These are phyloP conservation scores for Chrysoporthe cubensis DNA, from an alignment of 2,329 filamentous ascomycete species.

Conservation along the genomic window DNA sequence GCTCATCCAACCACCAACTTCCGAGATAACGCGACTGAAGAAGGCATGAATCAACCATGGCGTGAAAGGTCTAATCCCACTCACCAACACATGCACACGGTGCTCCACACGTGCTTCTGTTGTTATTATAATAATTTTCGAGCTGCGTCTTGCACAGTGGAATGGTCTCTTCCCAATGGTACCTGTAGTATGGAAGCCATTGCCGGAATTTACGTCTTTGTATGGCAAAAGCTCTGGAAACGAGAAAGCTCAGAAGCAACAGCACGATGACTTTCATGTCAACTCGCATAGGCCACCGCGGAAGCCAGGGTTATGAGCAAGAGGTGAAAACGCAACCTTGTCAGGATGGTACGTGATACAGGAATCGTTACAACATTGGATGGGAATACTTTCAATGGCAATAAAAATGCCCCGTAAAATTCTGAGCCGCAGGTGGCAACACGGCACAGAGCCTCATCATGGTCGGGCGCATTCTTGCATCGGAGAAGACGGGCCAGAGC, in stretches of 20 bases:
- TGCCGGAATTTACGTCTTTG: slow-evolving; percentile 12
- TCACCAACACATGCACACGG: slow-evolving; percentile 10
- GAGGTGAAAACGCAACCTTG: neutral
- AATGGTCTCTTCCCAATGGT: neutral
- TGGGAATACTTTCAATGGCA: neutral
- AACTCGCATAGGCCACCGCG: neutral
- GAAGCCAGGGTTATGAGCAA: neutral
- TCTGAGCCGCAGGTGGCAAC: neutral
- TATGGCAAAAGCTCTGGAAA: neutral
- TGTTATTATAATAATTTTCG: neutral
- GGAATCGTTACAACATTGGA: too few relatives aligned
- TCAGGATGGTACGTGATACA: neutral
- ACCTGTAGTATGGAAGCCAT: slow-evolving; percentile 16
- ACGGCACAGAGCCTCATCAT: neutral
- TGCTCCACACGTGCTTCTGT: neutral
- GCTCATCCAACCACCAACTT: too few relatives aligned
- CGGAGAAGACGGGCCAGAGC: neutral
- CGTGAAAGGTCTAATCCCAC: neutral
- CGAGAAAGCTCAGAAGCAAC: neutral
- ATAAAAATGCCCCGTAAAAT: neutral
- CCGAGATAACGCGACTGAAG: too few relatives aligned
- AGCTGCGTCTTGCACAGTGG: neutral
- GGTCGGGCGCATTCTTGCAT: neutral
- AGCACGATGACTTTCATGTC: neutral
- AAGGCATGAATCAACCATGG: too few relatives aligned